Evolutionary conservation across 192 early-diverging fungal genomes (phyloP).

Genomic region (Podila epigama): DNA sequence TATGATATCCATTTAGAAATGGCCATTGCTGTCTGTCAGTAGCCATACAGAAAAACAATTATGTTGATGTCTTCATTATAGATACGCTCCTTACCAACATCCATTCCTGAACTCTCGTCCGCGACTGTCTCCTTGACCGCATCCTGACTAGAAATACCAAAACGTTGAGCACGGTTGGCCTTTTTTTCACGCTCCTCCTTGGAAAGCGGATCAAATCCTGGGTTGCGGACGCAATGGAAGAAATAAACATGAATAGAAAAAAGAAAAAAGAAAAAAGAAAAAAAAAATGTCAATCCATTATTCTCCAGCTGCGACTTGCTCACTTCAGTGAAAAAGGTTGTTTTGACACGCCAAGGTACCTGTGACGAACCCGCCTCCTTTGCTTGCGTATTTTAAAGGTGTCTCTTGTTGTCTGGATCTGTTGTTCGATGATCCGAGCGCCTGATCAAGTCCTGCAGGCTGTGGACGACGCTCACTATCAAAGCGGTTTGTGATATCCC

Average conservation of each 20-base stretch:
- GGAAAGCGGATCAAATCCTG: slow-evolving; percentile 44
- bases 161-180: slow-evolving; percentile 30
- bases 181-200: slow-evolving; percentile 38
- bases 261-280: too few relatives aligned
- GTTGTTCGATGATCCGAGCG: slow-evolving; percentile 4
- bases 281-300: too few relatives aligned
- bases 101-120: slow-evolving; percentile 33
- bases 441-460: slow-evolving; percentile 33
- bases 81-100: slow-evolving; percentile 23
- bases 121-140: slow-evolving; percentile 4
- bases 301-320: too few relatives aligned
- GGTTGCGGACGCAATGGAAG: too few relatives aligned
- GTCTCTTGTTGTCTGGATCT: neutral
- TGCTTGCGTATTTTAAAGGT: slow-evolving; percentile 22
- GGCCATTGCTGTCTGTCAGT: too few relatives aligned
- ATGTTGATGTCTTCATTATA: neutral
- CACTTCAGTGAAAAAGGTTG: too few relatives aligned
- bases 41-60: neutral
- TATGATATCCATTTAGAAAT: neutral
- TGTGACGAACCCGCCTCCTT: slow-evolving; percentile 34
- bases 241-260: neutral
- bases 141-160: slow-evolving; percentile 10
- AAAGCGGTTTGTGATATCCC: slow-evolving; percentile 33
- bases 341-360: too few relatives aligned
- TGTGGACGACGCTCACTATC: slow-evolving; percentile 25